phyloP scores from a whole-genome alignment of 1,139 yeast genomes.

The Suhomyces terraborum region DNA sequence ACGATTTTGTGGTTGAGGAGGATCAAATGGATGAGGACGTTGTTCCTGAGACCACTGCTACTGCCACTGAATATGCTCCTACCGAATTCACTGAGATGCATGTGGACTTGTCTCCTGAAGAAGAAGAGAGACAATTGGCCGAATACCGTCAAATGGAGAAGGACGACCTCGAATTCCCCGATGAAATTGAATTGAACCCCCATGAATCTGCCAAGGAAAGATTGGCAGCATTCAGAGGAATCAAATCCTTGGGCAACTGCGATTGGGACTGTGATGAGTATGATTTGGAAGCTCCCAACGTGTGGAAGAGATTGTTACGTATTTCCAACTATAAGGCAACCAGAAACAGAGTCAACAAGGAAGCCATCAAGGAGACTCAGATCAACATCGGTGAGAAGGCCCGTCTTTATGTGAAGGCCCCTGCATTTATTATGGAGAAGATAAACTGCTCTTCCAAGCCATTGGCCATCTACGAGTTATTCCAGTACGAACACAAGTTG shows the following conservation, averaged over 20 bases:
- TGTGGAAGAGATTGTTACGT: slow-evolving; percentile 75
- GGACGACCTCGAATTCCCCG: slow-evolving; percentile 93
- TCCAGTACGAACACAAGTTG: slow-evolving; percentile 83
- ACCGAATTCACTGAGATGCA: slow-evolving; percentile 63
- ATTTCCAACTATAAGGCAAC: slow-evolving; percentile 79
- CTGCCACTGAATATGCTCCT: slow-evolving; percentile 37
- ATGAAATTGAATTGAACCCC: slow-evolving; percentile 86
- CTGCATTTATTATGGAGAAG: slow-evolving; percentile 48
- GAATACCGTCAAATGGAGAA: slow-evolving; percentile 68
- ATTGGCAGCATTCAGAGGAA: slow-evolving; percentile 78
- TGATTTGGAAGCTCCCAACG: slow-evolving; percentile 73
- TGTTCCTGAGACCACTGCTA: slow-evolving; percentile 20
- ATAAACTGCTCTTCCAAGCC: slow-evolving; percentile 48
- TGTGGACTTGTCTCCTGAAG: slow-evolving; percentile 77
- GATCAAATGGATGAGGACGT: slow-evolving; percentile 29
- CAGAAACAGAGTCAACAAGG: slow-evolving; percentile 67
- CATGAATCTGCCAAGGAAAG: slow-evolving; percentile 72
- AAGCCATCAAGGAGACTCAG: slow-evolving; percentile 57
- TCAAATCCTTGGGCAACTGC: slow-evolving; percentile 76
- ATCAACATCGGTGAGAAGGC: slow-evolving; percentile 69
- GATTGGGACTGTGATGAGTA: slow-evolving; percentile 87
- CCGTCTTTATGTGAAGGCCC: slow-evolving; percentile 62
- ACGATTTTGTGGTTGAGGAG: slow-evolving; percentile 34
- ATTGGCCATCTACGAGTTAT: slow-evolving; percentile 68
- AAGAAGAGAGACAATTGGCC: slow-evolving; percentile 75